Base-by-base conservation (phyloP, 176 grass and related monocot genomes). In the Melocanna baccifera region DNA sequence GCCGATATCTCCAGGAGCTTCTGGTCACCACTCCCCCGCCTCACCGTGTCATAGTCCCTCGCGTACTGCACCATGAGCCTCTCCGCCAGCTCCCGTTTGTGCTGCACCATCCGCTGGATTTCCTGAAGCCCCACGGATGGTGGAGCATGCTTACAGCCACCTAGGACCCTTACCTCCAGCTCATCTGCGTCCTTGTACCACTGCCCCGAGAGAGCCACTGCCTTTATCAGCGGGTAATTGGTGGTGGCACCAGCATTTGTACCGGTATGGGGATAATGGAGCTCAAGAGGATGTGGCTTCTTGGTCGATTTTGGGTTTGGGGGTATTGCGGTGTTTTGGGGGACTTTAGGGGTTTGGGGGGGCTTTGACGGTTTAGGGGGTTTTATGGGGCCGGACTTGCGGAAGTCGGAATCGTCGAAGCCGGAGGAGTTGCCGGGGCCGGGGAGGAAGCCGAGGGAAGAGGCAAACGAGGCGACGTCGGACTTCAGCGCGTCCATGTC, bases 361-460 rank as follows among this genome's bases (percentile, higher is more conserved):
- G 69, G 56, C 29, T 76, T 80, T 1, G 83, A 4, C 4, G 67
- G 39, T 12, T 94, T 87, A 29, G 64, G 40, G 26, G 96, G 77
- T 62, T 87, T 92, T 41, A 92, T 66, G 26, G 85, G 85, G 32
- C 87, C 92, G 15, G 90, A 80, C 86, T 90, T 98, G 67, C 93
- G 89, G 75, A 98, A 95, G 45, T 95, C 93, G 39, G 96, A 92
- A n/a, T 98, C 96, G 65, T 95, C 91, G 71, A 98, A 98, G 22
- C 93, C 96, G 28, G 77, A 45, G 80, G 92, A 28, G 67, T 48
- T 59, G 20, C 86, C 86, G 37, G 85, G 22, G 70, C 65, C 73
- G 14, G 79, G 34, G 69, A 85, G 36, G 45, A 98, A 81, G 37
- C 96, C 91, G 12, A 98, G 96, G 29, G 96, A 92, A 12, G 93